phyloP scores from a whole-genome alignment of 176 grass and related monocot genomes.

The Musa beccarii region DNA sequence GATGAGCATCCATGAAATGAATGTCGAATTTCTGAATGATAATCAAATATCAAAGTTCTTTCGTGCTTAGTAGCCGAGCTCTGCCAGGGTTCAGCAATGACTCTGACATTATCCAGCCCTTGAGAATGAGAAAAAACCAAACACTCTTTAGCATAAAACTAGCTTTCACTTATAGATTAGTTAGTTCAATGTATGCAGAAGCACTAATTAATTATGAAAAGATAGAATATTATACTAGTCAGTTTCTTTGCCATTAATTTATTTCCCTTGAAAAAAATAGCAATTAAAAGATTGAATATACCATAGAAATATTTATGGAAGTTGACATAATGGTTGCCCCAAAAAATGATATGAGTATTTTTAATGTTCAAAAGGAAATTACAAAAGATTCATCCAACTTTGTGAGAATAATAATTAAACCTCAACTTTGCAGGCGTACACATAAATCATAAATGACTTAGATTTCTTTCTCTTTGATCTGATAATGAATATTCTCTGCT shows the following conservation, averaged over 20 bases:
- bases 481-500: no score
- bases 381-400: background rate
- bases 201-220: background rate
- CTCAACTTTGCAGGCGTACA: no score
- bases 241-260: no score
- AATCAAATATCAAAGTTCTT: background rate
- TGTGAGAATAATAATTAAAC: background rate
- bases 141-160: background rate
- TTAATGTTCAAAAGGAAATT: background rate
- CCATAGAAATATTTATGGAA: no score
- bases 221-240: no score
- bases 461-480: no score
- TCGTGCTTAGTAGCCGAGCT: background rate
- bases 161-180: background rate
- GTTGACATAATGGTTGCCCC: background rate
- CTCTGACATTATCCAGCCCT: slow-evolving; percentile 23
- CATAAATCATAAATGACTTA: no score
- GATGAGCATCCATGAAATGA: background rate
- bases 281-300: no score
- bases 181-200: background rate
- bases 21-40: background rate
- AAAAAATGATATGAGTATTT: background rate
- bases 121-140: background rate
- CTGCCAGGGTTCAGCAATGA: slow-evolving; percentile 18
- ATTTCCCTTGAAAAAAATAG: no score